Evolutionary conservation across 495 filamentous ascomycete genomes (phyloP), one percentile per base, ranked within the genome.

Genomic region (Lichenothelia convexa): DNA sequence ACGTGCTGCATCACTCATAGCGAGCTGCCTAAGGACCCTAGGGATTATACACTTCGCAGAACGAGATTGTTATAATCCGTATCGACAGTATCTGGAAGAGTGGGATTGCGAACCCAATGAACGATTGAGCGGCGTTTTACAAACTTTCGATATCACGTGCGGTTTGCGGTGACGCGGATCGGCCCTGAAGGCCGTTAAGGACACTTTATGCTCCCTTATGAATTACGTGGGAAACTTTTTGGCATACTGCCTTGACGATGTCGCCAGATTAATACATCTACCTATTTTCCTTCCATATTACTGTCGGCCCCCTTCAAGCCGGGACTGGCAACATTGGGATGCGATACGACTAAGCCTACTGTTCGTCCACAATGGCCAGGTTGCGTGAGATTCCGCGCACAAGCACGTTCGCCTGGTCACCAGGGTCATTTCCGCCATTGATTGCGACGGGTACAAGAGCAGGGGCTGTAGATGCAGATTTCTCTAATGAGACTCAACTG

Each of bases 391-490:
- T 99, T 52, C 79, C 84, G 50, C 70, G 89, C 60, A 95, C 89
- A 40, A 87, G 87, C 57, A 80, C 86, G 49, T 95, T 99, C 51
- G 82, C 91, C 41, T 99, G 89, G 87, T 89, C 84, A 42, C 78
- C 84, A 11, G 75, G 77, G 38, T 57, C 79, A 30, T 62, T 67
- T 22, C 64, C 68, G 39, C 83, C 85, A 45, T 67, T 91, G 46
- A 64, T 99, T 37, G 87, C 85, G 29, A 95, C 89, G n/a, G 89
- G 89, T 48, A 95, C 89, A 18, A 71, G 81, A 49, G 85, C 87
- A 38, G 89, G 89, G 36, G 89, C 89, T 43, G 85, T 95, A 13
- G 83, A 89, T 59, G 85, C 80, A 47, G 86, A 94, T 55, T 95
- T 99, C 63, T 95, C 89, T 4, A 85, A 89, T 58, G 85, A 94